phyloP scores from a whole-genome alignment of 202 grass and related monocot species.

The Setaria viridis region DNA sequence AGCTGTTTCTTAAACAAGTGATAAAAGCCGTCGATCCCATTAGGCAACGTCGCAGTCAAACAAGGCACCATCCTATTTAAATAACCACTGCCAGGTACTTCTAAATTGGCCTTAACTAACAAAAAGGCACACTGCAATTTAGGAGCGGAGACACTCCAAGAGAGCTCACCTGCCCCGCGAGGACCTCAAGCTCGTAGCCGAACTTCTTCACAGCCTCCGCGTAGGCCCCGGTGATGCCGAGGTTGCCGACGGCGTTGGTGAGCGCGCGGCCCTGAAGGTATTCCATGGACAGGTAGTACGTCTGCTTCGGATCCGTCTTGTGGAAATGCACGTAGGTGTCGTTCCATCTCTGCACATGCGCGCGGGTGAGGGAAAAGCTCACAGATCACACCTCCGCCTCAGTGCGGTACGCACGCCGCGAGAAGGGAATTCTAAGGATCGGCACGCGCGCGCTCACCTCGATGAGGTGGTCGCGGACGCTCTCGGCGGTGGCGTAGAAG shows the following conservation, averaged over 20 bases:
- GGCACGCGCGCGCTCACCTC: slow-evolving; percentile 52
- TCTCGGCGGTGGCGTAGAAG: slow-evolving; percentile 89
- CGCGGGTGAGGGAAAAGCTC: neutral
- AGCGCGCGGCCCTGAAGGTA: slow-evolving; percentile 94
- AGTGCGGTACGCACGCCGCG: neutral
- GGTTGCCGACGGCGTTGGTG: slow-evolving; percentile 94
- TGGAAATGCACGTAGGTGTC: slow-evolving; percentile 95
- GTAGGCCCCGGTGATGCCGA: slow-evolving; percentile 82
- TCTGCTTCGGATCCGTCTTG: slow-evolving; percentile 94
- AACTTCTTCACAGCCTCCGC: slow-evolving; percentile 92
- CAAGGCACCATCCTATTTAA: slow-evolving; percentile 38
- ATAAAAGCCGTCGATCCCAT: slow-evolving; percentile 7
- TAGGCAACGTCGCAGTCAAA: slow-evolving; percentile 47
- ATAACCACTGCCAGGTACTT: slow-evolving; percentile 33
- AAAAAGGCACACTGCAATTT: slow-evolving; percentile 35
- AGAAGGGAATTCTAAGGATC: slow-evolving; percentile 5
- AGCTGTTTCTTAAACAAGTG: slow-evolving; percentile 28
- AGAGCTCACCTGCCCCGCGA: slow-evolving; percentile 69
- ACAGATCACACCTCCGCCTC: slow-evolving; percentile 26
- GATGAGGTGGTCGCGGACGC: slow-evolving; percentile 85
- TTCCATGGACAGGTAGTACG: slow-evolving; percentile 99
- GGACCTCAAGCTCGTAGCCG: slow-evolving; percentile 87
- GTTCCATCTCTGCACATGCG: slow-evolving; percentile 84
- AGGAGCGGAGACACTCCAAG: neutral
- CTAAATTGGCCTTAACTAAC: slow-evolving; percentile 19